Evolutionary conservation across 129 eudicot genomes (phyloP), one percentile per base, ranked within the genome.

Genomic region (Pittosporum tobira): DNA sequence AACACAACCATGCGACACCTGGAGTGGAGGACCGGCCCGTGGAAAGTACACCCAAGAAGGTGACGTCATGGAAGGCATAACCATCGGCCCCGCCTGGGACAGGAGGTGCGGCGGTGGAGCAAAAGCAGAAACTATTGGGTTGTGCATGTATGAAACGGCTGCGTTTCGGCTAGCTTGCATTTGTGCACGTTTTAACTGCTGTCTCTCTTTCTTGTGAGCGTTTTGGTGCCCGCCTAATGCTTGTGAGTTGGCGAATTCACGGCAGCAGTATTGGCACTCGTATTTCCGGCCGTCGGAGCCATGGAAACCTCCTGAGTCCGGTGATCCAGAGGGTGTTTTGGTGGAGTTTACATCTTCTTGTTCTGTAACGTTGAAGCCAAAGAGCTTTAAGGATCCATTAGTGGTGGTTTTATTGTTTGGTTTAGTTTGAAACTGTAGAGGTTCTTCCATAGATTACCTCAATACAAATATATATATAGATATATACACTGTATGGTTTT

Each of bases 141-240:
- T 90, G 5, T 87, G 72, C 69, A 83, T 78, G 67, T 81, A 90
- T 2, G 96, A 71, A 60, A 81, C 90, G 64, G 94, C 94, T 1
- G 94, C 97, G 85, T 80, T 85, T 27, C 98, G 78, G 9, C 71
- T 72, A 28, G 98, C 98, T 65, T 86, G 98, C 79, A 86, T 75
- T 76, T 90, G 98, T 0, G 94, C 98, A 34, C 98, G 89, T 64
- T 90, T 90, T 7, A 81, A 52, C 51, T 86, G 94, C 21, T 90
- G 95, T 7, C 98, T 63, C 56, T 90, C 98, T 58, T 91, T 91
- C 65, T 91, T 91, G 79, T 91, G 98, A 26, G 98, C 98, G 76
- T 91, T 91, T 57, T 90, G 98, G 62, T 90, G 98, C 15, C 98
- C 98, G 6, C 98, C 98, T 5, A 90, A 56, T 3, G 98, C 98